Evolutionary conservation across 345 rosid genomes (phyloP).

Genomic region (Corchorus olitorius): DNA sequence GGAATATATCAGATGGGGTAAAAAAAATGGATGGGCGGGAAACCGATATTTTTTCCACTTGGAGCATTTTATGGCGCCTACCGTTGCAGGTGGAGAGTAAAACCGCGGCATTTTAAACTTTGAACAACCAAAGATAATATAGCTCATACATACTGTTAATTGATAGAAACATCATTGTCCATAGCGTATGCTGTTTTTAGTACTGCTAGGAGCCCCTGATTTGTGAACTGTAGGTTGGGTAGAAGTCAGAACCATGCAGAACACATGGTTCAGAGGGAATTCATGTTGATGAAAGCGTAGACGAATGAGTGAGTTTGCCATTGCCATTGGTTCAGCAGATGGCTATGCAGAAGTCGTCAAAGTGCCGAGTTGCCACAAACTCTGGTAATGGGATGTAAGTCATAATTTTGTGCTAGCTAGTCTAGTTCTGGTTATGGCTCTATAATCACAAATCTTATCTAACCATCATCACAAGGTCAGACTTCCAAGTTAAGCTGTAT

Average conservation of each 20-base stretch:
- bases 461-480: conserved; percentile 19
- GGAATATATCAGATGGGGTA: no score
- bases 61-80: no score
- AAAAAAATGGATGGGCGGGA: no score
- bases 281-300: no score
- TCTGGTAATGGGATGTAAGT: conserved; percentile 17
- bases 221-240: not conserved
- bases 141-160: no score
- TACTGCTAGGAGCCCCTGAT: not conserved
- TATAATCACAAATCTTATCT: conserved; percentile 23
- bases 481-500: not conserved
- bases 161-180: no score
- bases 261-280: no score
- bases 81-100: no score
- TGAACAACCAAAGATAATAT: no score
- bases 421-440: conserved; percentile 17
- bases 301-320: conserved; percentile 65
- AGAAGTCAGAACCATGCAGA: no score
- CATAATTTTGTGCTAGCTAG: conserved; percentile 23
- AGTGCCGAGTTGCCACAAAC: conserved; percentile 26
- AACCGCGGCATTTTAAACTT: no score
- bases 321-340: conserved; percentile 60
- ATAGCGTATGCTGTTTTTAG: not conserved
- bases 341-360: conserved; percentile 59
- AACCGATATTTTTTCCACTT: no score